Percentiles rank a stretch among this genome's conserved stretches.
Evolutionary conservation across 2,329 filamentous ascomycete genomes (phyloP).

Genomic region (Chaetomiaceae sp.): DNA sequence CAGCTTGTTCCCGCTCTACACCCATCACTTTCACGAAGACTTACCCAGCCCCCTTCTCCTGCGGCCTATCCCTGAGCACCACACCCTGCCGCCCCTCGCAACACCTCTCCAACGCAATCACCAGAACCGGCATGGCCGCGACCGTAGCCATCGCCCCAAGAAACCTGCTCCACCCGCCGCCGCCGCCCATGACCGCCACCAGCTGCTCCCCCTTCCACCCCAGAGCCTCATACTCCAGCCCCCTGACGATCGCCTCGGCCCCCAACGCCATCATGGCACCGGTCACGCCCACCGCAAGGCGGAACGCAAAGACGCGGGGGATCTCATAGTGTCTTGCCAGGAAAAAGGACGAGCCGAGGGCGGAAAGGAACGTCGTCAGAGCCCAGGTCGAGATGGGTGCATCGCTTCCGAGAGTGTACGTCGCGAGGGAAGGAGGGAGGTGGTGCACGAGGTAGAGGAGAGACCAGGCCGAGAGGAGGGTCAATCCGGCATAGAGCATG

Average conservation of each 20-base stretch:
- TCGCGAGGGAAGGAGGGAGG: constrained; percentile 7
- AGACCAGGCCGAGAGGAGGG: constrained; percentile 24
- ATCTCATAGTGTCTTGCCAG: constrained; percentile 29
- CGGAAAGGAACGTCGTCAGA: constrained; percentile 18
- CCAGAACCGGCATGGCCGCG: constrained; percentile 26
- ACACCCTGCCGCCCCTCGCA: constrained; percentile 22
- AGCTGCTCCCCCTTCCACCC: constrained; percentile 19
- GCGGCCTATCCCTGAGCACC: constrained; percentile 22
- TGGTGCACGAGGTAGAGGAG: constrained; percentile 12
- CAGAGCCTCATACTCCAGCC: constrained; percentile 18
- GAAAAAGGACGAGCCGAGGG: constrained; percentile 24
- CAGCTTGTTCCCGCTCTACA: neutral
- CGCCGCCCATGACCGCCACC: neutral
- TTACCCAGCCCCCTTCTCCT: constrained; percentile 14
- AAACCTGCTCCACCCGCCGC: constrained; percentile 1
- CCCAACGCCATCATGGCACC: constrained; percentile 26
- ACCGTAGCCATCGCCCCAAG: constrained; percentile 13
- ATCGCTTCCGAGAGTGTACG: neutral
- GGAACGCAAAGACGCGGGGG: constrained; percentile 28
- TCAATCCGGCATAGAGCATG: constrained; percentile 31
- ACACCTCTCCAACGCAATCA: constrained; percentile 29
- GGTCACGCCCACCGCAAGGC: constrained; percentile 30
- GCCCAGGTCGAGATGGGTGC: constrained; percentile 1
- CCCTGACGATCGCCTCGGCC: constrained; percentile 20
- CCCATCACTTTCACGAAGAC: neutral